Evolutionary conservation across 2,329 filamentous ascomycete genomes (phyloP).

Genomic region (Orbilia brochopaga): DNA sequence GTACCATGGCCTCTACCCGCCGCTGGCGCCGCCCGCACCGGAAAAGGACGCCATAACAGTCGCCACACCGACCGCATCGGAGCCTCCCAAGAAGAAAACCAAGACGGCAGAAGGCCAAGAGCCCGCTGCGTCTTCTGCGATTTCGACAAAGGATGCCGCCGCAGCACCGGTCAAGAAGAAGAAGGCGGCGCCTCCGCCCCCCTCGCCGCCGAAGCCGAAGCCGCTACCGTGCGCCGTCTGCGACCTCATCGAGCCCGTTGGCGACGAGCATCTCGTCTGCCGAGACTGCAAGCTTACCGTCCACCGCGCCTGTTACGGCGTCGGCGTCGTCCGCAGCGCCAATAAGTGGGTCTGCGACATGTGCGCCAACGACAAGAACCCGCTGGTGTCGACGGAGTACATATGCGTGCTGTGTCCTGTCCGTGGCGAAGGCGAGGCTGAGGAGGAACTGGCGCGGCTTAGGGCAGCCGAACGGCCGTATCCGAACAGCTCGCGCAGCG

Average conservation of each 20-base stretch:
- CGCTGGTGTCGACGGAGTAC: conserved; percentile 85
- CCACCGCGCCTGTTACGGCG: conserved; percentile 90
- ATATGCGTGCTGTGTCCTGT: conserved; percentile 85
- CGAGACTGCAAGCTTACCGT: conserved; percentile 89
- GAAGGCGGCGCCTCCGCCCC: conserved; percentile 67
- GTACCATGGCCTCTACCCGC: conserved; percentile 40
- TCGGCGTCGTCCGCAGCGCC: conserved; percentile 70
- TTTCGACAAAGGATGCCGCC: conserved; percentile 59
- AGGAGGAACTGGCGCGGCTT: conserved; percentile 56
- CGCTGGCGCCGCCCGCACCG: conserved; percentile 53
- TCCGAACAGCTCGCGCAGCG: conserved; percentile 77
- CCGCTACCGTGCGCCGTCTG: conserved; percentile 86
- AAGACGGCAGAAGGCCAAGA: conserved; percentile 61
- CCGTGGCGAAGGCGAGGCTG: conserved; percentile 67
- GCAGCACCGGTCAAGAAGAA: conserved; percentile 58
- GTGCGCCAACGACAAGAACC: conserved; percentile 91
- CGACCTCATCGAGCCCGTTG: conserved; percentile 72
- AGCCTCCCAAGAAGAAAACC: conserved; percentile 71
- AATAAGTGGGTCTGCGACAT: conserved; percentile 95
- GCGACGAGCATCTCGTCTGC: conserved; percentile 77
- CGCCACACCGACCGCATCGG: conserved; percentile 55
- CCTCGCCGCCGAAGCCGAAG: conserved; percentile 78
- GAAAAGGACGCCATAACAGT: conserved; percentile 54
- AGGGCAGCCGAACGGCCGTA: conserved; percentile 52
- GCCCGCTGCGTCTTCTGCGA: conserved; percentile 57